phyloP scores from a whole-genome alignment of 768 basidiomycete genomes.

The Amanita subjunquillea region DNA sequence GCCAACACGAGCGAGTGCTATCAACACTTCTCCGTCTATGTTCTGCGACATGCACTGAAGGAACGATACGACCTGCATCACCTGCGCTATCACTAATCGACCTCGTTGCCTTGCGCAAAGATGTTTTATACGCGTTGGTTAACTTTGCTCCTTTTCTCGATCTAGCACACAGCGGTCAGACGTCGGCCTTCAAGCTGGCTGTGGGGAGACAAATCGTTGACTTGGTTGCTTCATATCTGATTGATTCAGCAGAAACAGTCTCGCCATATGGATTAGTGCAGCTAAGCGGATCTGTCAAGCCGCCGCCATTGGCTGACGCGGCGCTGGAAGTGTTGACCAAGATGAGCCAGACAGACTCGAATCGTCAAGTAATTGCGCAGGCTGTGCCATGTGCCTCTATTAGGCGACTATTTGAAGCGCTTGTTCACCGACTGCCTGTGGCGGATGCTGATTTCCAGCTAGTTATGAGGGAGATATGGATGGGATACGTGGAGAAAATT shows the following conservation, averaged over 20 bases:
- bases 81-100: constrained; percentile 61
- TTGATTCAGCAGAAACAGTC: constrained; percentile 57
- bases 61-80: constrained; percentile 34
- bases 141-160: constrained; percentile 45
- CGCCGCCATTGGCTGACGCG: constrained; percentile 54
- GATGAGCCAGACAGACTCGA: constrained; percentile 65
- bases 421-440: constrained; percentile 81
- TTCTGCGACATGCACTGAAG: constrained; percentile 27
- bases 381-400: constrained; percentile 49
- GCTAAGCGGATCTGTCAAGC: constrained; percentile 38
- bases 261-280: constrained; percentile 54
- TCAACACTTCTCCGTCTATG: constrained; percentile 65
- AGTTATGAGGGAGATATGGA: constrained; percentile 53
- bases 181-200: constrained; percentile 30
- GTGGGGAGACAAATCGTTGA: constrained; percentile 52
- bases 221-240: constrained; percentile 64
- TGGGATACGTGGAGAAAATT: constrained; percentile 71
- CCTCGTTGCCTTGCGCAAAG: constrained; percentile 64
- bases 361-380: constrained; percentile 61
- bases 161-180: constrained; percentile 29
- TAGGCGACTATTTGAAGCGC: constrained; percentile 51
- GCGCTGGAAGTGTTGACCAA: constrained; percentile 85
- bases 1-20: constrained; percentile 52
- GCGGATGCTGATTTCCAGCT: constrained; percentile 65
- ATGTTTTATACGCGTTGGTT: constrained; percentile 60